A percentile compares a stretch with the other conserved stretches of the same genome.
Evolutionary conservation across 73 alveolate genomes (phyloP).

Genomic region (Paraurostyla sp.): DNA sequence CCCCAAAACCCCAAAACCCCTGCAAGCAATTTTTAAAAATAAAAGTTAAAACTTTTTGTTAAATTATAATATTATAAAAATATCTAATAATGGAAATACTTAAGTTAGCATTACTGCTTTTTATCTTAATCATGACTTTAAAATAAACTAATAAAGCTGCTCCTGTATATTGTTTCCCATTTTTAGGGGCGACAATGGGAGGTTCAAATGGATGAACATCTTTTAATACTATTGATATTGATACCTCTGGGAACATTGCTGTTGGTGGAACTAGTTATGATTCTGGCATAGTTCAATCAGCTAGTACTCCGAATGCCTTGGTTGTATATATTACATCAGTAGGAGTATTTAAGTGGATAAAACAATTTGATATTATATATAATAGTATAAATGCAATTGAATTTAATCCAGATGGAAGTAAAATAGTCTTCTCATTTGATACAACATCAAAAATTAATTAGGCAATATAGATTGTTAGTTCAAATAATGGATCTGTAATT

Average conservation of each 20-base stretch:
- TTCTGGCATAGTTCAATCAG: background rate
- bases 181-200: background rate
- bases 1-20: no score
- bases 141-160: no score
- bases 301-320: background rate
- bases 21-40: no score
- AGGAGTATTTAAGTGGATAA: background rate
- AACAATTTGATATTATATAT: background rate
- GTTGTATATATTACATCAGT: background rate
- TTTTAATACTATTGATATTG: background rate
- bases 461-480: background rate
- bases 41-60: no score
- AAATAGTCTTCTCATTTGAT: background rate
- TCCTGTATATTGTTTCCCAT: background rate
- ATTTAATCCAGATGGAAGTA: background rate
- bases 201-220: background rate
- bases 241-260: background rate
- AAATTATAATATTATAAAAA: no score
- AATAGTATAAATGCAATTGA: background rate
- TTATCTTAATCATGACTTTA: no score
- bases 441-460: background rate
- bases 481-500: background rate
- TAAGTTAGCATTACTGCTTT: no score
- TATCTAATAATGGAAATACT: no score
- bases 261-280: background rate